Base-by-base conservation (phyloP, 805 yeast species). In the Kuraishia ogatae region DNA sequence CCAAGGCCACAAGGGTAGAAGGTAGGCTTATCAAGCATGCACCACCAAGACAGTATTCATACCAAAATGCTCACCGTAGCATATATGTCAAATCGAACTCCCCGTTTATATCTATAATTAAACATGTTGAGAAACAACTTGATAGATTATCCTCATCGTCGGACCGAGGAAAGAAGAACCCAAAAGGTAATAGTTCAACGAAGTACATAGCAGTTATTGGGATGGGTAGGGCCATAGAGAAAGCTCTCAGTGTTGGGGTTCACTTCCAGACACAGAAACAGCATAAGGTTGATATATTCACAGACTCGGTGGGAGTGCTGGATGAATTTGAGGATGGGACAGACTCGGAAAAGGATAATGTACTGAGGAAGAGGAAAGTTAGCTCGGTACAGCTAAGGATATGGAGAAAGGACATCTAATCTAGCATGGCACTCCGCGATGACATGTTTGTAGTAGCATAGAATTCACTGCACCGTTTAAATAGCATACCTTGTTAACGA, bases 91-190 rank as follows among this genome's bases (percentile, higher is more conserved):
- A 87, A 59, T 68, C 85, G 1, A 66, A 69, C 1, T 86, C 96
- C 2, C 94, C 96, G 2, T 87, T 76, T 61, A 75, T 89, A 13
- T 80, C 93, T 11, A 90, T 87, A 0, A 62, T 89, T 48, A 89
- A 89, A 62, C 75, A 87, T 53, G 77, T 85, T 1, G 75, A 75
- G 48, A 82, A 81, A 62, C 71, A 76, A 53, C 65, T 89, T 22
- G 70, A 66, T 4, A 76, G 74, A 51, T 73, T 81, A 59, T 72
- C 29, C 65, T 66, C 54, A 15, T 72, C 29, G 64, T 66, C 54
- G 11, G 71, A 74, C 55, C 75, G 75, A 55, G 74, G 72, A 46
- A 73, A 72, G 13, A 70, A 72, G n/a, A 46, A 55, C 10, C 56
- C 60, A 5, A 53, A 55, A 20, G 53, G 52, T 21, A 55, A 50